These are phyloP conservation scores for Hypoxylon intermedium DNA, from an alignment of 495 filamentous ascomycete species.

Conservation along the genomic window DNA sequence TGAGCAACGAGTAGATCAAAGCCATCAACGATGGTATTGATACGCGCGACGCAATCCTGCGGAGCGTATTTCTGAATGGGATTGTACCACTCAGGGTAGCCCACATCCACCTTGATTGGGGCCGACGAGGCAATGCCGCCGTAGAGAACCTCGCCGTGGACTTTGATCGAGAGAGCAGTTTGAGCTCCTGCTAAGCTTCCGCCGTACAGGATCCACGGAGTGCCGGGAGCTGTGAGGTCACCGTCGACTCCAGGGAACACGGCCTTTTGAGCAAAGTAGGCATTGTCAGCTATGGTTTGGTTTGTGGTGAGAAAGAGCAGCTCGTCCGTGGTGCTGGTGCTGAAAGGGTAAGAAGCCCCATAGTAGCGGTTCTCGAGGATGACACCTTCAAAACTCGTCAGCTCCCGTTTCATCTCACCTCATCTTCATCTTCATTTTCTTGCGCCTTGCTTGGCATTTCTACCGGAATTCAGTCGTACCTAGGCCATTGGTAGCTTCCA, in stretches of 20 bases:
- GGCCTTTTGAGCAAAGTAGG: constrained; percentile 55
- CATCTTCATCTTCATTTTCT: background rate
- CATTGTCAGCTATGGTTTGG: constrained; percentile 57
- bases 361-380: constrained; percentile 59
- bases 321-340: constrained; percentile 52
- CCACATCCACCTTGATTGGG: constrained; percentile 45
- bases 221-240: constrained; percentile 47
- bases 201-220: constrained; percentile 56
- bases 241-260: constrained; percentile 47
- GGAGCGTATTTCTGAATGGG: constrained; percentile 40
- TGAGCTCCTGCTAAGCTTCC: constrained; percentile 54
- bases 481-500: constrained; percentile 55
- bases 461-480: constrained; percentile 22
- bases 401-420: background rate
- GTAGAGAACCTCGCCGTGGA: constrained; percentile 51
- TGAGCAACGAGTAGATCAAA: constrained; percentile 49
- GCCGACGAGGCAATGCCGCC: constrained; percentile 55
- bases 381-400: constrained; percentile 37
- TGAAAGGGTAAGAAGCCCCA: constrained; percentile 51
- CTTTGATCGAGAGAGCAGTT: constrained; percentile 52
- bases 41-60: constrained; percentile 51
- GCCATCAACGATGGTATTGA: constrained; percentile 55
- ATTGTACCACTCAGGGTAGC: constrained; percentile 50
- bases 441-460: background rate
- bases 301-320: constrained; percentile 54